phyloP scores from a whole-genome alignment of 169 alveolate genomes.

The Sarcocystis neurona region DNA sequence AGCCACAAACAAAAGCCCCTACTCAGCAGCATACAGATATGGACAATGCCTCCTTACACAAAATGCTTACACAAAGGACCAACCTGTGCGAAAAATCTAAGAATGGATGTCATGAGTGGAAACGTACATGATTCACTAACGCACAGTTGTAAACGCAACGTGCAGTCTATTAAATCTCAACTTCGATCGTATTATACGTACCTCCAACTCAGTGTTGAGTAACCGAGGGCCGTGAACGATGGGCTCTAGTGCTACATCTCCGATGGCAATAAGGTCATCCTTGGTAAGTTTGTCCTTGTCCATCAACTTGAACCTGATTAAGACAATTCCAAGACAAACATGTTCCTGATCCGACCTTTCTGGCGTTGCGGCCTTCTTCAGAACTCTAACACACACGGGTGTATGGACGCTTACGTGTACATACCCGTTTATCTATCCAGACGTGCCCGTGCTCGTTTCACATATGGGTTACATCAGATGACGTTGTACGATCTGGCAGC shows the following conservation, averaged over 20 bases:
- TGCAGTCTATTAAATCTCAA: background rate
- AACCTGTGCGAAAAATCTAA: background rate
- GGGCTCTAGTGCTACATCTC: constrained; percentile 8
- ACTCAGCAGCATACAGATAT: no score
- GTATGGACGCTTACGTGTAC: background rate
- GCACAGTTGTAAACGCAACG: background rate
- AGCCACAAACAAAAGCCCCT: no score
- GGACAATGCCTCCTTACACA: background rate
- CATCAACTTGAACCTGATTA: constrained; percentile 3
- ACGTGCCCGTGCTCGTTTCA: no score
- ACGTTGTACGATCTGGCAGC: no score
- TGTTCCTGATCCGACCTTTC: background rate
- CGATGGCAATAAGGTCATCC: constrained; percentile 29
- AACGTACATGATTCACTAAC: background rate
- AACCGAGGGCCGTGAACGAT: constrained; percentile 17
- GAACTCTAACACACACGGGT: background rate
- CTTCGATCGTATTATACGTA: background rate
- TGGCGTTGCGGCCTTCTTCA: background rate
- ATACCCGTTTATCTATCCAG: no score
- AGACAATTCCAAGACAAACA: background rate
- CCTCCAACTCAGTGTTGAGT: constrained; percentile 7
- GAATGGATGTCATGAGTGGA: background rate
- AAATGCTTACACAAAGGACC: background rate
- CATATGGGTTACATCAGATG: no score
- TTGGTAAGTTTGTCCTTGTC: constrained; percentile 31